Base-by-base conservation (phyloP, 768 basidiomycete genomes). In the Tulasnella sp. region DNA sequence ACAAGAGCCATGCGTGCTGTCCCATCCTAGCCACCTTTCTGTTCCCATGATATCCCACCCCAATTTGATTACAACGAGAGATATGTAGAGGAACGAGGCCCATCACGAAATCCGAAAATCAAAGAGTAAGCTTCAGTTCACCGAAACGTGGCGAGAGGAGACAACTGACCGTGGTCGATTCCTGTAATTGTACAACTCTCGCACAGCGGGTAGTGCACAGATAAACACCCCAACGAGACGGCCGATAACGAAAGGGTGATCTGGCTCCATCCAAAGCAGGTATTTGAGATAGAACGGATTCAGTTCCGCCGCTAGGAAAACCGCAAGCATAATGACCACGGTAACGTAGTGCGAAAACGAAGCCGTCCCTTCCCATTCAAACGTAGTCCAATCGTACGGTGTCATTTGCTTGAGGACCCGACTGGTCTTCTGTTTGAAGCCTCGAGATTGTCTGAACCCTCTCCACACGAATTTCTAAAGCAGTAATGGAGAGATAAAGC, bases 281-380 rank as follows among this genome's bases (percentile, higher is more conserved):
- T 91, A 93, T 88, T 95, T 95, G 55, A 95, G 86, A 84, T 95
- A 95, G 84, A 95, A 95, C 5, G 93, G 93, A 82, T 92, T 94
- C 74, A 95, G 86, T 84, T 95, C 94, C 78, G 93, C 94, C 79
- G 90, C 92, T 73, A 95, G 87, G 83, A 95, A 95, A 39, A 91
- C 90, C 6, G 90, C 90, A 48, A 95, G 88, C 70, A 95, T 86
- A 37, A 92, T 81, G 20, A 95, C 92, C 46, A 95, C 93, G 0
- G 88, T 89, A 79, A 90, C 84, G 82, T 93, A 95, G 84, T 94
- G 90, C 61, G 88, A 85, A 82, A 94, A 92, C 48, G 90, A 90
- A 11, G 92, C 90, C 1, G 93, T 92, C 39, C 89, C 89, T 80
- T 91, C 93, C 94, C 94, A 95, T 82, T 92, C 90, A 87, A 95